Evolutionary conservation across 2,329 filamentous ascomycete species (phyloP).

Genomic region (Parafenestella ontariensis): DNA sequence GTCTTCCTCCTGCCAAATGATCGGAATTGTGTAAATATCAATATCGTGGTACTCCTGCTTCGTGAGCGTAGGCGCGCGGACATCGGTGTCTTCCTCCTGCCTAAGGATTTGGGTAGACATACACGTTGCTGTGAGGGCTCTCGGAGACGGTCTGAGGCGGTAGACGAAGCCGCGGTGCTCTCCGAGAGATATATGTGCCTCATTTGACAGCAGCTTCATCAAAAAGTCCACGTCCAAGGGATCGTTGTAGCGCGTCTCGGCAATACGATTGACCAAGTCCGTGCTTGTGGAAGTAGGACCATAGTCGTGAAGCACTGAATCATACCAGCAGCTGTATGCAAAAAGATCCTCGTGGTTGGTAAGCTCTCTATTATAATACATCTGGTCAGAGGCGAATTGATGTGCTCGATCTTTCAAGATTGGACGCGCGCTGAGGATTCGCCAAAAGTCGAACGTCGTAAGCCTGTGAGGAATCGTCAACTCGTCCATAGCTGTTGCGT

Average conservation of each 20-base stretch:
- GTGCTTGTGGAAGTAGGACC: not conserved
- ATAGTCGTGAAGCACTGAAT: not conserved
- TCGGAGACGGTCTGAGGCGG: not conserved
- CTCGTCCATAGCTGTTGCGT: constrained; percentile 1
- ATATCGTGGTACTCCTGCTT: too few species aligned
- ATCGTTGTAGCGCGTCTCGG: not conserved
- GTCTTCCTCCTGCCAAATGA: too few species aligned
- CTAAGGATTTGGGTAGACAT: too few species aligned
- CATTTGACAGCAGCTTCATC: not conserved
- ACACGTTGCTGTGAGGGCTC: not conserved
- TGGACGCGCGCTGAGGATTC: not conserved
- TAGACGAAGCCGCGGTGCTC: not conserved
- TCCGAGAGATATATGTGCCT: not conserved
- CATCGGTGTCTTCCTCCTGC: too few species aligned
- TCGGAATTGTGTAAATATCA: too few species aligned
- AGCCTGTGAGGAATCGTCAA: not conserved
- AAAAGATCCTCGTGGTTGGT: not conserved
- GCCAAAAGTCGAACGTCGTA: not conserved
- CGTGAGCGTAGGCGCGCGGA: too few species aligned
- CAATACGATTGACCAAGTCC: not conserved
- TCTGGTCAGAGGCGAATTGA: not conserved
- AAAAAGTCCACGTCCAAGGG: not conserved
- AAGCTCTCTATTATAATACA: not conserved
- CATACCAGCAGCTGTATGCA: not conserved
- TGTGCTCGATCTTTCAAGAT: not conserved